Percentiles rank a stretch among this genome's conserved stretches.
Conservation (phyloP, 257 asterid species). For the Solanum infundibuliforme region DNA sequence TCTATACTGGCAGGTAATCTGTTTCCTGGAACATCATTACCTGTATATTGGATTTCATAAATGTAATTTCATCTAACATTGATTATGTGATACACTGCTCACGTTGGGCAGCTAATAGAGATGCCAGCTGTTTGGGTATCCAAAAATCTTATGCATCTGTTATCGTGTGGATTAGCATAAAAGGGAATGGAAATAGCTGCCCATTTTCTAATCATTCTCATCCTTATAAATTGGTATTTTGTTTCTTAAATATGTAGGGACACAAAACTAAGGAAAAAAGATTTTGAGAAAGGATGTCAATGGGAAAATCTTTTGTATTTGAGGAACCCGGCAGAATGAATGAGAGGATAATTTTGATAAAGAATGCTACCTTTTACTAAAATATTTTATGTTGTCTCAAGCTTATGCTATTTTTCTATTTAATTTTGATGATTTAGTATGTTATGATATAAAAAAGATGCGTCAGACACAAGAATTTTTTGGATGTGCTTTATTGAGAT, state of each 20-base stretch:
- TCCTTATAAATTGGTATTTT: neutral
- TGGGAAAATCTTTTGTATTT: neutral
- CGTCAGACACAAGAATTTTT: neutral
- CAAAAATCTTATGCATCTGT: neutral
- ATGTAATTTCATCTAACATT: neutral
- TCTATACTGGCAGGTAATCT: slow-evolving; percentile 81
- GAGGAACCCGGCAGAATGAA: neutral
- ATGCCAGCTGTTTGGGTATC: neutral
- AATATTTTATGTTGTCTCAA: neutral
- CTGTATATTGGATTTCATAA: neutral
- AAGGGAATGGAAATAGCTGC: neutral
- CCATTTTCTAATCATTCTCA: neutral
- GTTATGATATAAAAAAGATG: neutral
- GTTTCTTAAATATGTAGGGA: neutral
- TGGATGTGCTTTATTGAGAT: neutral
- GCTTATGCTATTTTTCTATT: neutral
- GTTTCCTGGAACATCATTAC: neutral
- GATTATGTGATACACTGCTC: neutral
- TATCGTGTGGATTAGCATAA: neutral
- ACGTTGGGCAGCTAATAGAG: neutral
- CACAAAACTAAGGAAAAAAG: neutral
- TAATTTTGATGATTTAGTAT: neutral
- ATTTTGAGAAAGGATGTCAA: neutral
- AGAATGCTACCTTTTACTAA: neutral
- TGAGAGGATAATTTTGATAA: neutral